Conservation (phyloP, 2,329 filamentous ascomycete genomes). For the Pseudogymnoascus sp. region DNA sequence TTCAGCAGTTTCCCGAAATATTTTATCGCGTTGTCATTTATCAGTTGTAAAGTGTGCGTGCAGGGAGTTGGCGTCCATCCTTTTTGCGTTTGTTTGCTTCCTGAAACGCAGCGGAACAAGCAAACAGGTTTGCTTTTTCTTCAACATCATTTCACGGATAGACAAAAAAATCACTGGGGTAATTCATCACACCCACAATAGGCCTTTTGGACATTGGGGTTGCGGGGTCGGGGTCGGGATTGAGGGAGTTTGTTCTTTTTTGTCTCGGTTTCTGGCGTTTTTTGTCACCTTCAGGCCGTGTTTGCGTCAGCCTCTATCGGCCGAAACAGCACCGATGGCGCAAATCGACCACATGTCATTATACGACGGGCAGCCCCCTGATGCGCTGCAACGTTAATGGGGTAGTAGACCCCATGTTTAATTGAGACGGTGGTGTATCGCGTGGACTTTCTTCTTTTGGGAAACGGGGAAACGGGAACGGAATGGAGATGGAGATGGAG, state of each 20-base stretch:
- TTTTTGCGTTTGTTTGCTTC: constrained; percentile 3
- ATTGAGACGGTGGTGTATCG: not conserved
- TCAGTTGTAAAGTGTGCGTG: constrained; percentile 1
- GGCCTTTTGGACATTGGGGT: not conserved
- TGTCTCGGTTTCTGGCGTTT: not conserved
- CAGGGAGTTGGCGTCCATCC: not conserved
- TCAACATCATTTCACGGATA: not conserved
- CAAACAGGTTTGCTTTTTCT: constrained; percentile 4
- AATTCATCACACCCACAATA: not conserved
- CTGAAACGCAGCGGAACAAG: not conserved
- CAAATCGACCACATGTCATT: constrained; percentile 3
- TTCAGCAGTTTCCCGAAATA: not conserved
- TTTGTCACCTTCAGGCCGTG: not conserved
- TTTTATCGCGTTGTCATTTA: not conserved
- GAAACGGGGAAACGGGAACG: not conserved
- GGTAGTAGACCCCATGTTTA: constrained; percentile 6
- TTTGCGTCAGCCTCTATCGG: not conserved
- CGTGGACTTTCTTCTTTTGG: not conserved
- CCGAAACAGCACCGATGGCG: not conserved
- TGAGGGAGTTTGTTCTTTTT: not conserved
- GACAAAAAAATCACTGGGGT: not conserved
- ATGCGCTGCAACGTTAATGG: not conserved
- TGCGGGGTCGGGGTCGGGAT: not conserved
- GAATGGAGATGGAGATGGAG: not conserved
- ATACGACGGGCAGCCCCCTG: not conserved